Conservation (phyloP, 202 grass and related monocot species). For the Miscanthus sacchariflorus region DNA sequence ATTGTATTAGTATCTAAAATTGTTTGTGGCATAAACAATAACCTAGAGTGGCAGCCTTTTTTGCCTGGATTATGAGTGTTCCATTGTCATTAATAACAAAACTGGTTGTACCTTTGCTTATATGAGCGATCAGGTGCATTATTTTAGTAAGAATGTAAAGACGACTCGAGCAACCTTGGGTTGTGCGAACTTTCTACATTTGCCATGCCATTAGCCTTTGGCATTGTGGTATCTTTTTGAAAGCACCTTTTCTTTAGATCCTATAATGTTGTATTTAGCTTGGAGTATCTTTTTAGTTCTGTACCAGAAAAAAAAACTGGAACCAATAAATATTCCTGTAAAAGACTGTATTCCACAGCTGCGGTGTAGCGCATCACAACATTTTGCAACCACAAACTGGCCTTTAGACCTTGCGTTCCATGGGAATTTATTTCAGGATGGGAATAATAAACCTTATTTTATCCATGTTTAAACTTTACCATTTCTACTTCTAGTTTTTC, state of each 20-base stretch:
- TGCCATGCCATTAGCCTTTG: not conserved
- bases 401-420: not conserved
- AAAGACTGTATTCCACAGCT: not conserved
- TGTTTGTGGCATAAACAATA: not conserved
- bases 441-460: not conserved
- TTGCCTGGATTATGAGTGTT: not conserved
- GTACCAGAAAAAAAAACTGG: not conserved
- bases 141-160: slow-evolving; percentile 1
- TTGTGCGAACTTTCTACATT: not conserved
- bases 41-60: not conserved
- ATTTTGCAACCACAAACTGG: not conserved
- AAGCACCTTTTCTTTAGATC: not conserved
- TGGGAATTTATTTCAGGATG: not conserved
- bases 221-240: not conserved
- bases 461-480: not conserved
- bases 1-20: not conserved
- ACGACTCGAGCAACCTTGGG: not conserved
- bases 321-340: not conserved
- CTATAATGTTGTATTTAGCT: not conserved
- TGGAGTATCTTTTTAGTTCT: not conserved
- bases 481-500: not conserved
- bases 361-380: not conserved
- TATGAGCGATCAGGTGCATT: not conserved
- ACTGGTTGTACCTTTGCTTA: slow-evolving; percentile 13
- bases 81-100: slow-evolving; percentile 1